Conservation (phyloP, 306 rosid genomes). For the Clitoria ternatea region DNA sequence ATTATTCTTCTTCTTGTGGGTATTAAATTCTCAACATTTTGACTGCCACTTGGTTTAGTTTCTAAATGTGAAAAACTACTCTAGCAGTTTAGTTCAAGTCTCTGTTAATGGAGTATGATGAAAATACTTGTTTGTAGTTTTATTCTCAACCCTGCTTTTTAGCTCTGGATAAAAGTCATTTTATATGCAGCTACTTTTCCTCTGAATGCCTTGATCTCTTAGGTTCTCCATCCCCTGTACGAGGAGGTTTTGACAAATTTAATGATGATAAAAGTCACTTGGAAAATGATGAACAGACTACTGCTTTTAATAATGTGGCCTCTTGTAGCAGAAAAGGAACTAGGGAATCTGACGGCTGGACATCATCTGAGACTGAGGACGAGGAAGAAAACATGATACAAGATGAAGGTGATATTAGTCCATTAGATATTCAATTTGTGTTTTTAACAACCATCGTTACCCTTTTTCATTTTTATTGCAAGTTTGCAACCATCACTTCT, state of each 20-base stretch:
- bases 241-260: constrained; percentile 48
- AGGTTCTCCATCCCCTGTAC: constrained; percentile 67
- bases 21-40: background rate
- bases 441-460: background rate
- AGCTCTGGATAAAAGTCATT: background rate
- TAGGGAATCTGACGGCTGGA: constrained; percentile 58
- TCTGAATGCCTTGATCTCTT: constrained; percentile 16
- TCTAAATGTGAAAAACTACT: background rate
- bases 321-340: constrained; percentile 49
- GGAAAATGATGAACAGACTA: constrained; percentile 46
- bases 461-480: background rate
- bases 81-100: background rate
- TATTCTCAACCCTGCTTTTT: background rate
- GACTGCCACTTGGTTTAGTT: constrained; percentile 2
- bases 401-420: constrained; percentile 66
- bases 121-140: background rate
- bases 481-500: background rate
- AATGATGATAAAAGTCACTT: constrained; percentile 38
- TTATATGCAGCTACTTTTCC: constrained; percentile 7
- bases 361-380: constrained; percentile 92
- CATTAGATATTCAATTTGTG: background rate
- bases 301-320: constrained; percentile 55
- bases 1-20: background rate
- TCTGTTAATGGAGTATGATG: constrained; percentile 5
- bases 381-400: constrained; percentile 62